Conservation (phyloP, 1,284 basidiomycete species). For the Naganishia albida region DNA sequence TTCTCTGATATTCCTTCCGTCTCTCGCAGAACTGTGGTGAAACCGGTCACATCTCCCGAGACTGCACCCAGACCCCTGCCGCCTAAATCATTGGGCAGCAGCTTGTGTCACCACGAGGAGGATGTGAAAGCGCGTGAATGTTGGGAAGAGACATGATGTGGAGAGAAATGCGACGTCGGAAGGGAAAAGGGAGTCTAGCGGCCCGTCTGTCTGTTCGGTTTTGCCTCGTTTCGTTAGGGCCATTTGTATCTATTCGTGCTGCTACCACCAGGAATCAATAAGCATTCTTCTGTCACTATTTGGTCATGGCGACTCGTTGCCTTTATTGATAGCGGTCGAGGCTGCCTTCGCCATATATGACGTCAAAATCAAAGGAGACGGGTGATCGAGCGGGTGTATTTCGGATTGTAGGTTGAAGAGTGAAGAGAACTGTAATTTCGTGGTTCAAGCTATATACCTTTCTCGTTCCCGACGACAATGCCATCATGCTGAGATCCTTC, state of each 20-base stretch:
- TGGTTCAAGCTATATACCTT: not conserved
- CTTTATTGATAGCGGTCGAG: not conserved
- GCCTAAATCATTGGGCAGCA: constrained; percentile 19
- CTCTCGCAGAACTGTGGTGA: constrained; percentile 35
- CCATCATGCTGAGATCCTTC: constrained; percentile 21
- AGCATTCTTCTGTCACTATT: constrained; percentile 11
- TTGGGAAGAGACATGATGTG: constrained; percentile 11
- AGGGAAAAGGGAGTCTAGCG: not conserved
- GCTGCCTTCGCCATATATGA: not conserved
- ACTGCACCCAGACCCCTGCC: constrained; percentile 36
- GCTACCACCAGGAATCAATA: constrained; percentile 28
- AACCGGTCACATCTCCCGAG: constrained; percentile 38
- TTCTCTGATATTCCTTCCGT: not conserved
- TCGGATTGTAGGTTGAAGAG: not conserved
- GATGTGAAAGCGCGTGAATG: constrained; percentile 10
- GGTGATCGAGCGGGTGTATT: constrained; percentile 10
- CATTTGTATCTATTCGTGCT: constrained; percentile 25
- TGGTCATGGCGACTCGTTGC: not conserved
- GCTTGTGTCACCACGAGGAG: constrained; percentile 1
- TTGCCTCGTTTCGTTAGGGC: not conserved
- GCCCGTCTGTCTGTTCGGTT: not conserved
- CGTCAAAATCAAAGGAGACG: constrained; percentile 1
- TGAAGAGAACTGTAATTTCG: not conserved
- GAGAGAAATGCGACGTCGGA: not conserved
- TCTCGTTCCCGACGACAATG: constrained; percentile 8